These are phyloP conservation scores for Erysimum cheiri DNA, from an alignment of 441 rosid genomes.

Conservation along the genomic window DNA sequence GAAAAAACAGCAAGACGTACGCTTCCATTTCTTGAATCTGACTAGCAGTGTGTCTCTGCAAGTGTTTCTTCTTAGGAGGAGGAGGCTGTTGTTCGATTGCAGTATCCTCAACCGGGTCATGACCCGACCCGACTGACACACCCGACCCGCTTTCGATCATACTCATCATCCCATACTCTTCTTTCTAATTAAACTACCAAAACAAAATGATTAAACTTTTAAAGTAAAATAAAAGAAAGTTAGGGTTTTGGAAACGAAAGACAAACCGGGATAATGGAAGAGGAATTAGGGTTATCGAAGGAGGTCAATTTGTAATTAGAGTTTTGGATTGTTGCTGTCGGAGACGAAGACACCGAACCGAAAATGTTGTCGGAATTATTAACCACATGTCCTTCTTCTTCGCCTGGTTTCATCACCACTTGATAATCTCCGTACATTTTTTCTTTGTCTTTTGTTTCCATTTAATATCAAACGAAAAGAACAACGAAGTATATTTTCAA, in stretches of 20 bases:
- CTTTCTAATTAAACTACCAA: slow-evolving; percentile 17
- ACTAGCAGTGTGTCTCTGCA: slow-evolving; percentile 34
- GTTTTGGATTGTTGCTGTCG: slow-evolving; percentile 21
- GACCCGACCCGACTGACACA: slow-evolving; percentile 16
- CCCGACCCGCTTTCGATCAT: slow-evolving; percentile 26
- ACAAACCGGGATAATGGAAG: slow-evolving; percentile 26
- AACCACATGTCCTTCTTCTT: slow-evolving; percentile 7
- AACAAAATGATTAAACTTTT: background rate
- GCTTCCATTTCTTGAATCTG: slow-evolving; percentile 43
- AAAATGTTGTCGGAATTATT: slow-evolving; percentile 18
- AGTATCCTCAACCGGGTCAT: slow-evolving; percentile 5
- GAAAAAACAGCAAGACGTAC: slow-evolving; percentile 25
- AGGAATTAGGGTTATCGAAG: slow-evolving; percentile 9
- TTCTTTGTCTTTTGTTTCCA: background rate
- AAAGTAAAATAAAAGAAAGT: background rate
- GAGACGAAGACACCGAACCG: slow-evolving; percentile 34
- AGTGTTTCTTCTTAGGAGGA: slow-evolving; percentile 12
- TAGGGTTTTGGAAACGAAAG: slow-evolving; percentile 15
- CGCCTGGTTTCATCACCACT: slow-evolving; percentile 3
- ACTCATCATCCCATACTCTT: slow-evolving; percentile 26
- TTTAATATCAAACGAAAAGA: background rate
- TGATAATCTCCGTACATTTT: slow-evolving; percentile 16
- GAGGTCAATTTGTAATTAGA: slow-evolving; percentile 2
- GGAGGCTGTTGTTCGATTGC: slow-evolving; percentile 10
- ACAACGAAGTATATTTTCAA: background rate